Conservation (phyloP, 2,329 filamentous ascomycete genomes). For the Lecanicillium sp. region DNA sequence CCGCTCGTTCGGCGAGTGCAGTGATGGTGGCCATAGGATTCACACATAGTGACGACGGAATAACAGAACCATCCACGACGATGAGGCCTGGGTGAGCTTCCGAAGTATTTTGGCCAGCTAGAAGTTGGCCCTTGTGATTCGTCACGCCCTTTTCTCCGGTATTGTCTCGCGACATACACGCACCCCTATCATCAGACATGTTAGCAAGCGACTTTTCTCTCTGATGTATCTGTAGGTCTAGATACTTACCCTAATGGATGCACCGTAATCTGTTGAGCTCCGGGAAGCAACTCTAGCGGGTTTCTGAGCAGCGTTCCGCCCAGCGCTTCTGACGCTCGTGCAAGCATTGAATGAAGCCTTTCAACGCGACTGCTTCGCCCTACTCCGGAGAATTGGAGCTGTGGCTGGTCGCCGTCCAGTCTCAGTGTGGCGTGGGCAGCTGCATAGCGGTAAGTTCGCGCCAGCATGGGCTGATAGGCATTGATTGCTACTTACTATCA, state of each 20-base stretch:
- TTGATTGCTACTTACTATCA: slow-evolving; percentile 46
- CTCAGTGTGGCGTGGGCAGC: slow-evolving; percentile 54
- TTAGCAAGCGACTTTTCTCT: neutral
- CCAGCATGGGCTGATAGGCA: neutral
- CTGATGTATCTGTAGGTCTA: neutral
- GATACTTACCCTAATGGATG: slow-evolving; percentile 50
- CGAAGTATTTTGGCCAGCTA: slow-evolving; percentile 42
- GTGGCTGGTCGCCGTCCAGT: slow-evolving; percentile 53
- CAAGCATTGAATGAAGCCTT: slow-evolving; percentile 46
- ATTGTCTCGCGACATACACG: slow-evolving; percentile 55
- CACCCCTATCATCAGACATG: slow-evolving; percentile 40
- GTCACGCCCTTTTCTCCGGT: slow-evolving; percentile 52
- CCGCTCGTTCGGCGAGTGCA: slow-evolving; percentile 59
- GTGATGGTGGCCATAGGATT: slow-evolving; percentile 67
- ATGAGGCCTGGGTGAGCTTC: slow-evolving; percentile 53
- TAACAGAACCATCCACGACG: slow-evolving; percentile 54
- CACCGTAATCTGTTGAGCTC: slow-evolving; percentile 55
- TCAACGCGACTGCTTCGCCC: slow-evolving; percentile 50
- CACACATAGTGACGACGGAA: slow-evolving; percentile 57
- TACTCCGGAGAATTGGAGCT: slow-evolving; percentile 54
- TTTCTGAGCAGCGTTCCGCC: slow-evolving; percentile 56
- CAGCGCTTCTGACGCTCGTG: slow-evolving; percentile 47
- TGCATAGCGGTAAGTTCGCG: slow-evolving; percentile 18
- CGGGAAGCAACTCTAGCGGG: slow-evolving; percentile 51
- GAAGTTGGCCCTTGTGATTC: slow-evolving; percentile 56